Percentiles rank a stretch among this genome's conserved stretches.
phyloP scores from a whole-genome alignment of 345 rosid genomes.

The Populus deltoides region DNA sequence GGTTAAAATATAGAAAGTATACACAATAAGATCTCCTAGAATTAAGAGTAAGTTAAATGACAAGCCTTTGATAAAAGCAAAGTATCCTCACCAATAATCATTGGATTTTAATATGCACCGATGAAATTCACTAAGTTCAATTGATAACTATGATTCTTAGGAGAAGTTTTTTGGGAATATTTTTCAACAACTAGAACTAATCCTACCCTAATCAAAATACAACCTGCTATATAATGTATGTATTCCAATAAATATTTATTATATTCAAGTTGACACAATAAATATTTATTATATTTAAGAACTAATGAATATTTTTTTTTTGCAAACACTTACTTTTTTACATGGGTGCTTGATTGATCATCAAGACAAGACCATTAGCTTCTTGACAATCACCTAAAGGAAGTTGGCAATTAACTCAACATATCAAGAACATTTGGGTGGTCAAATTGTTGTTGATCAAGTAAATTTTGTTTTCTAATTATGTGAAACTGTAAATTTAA shows the following conservation, averaged over 20 bases:
- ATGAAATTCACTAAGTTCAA: no score
- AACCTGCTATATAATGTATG: not conserved
- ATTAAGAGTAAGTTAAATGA: no score
- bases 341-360: conserved; percentile 8
- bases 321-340: no score
- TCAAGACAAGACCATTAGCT: conserved; percentile 12
- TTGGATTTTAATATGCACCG: no score
- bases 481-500: not conserved
- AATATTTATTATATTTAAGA: not conserved
- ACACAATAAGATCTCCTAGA: no score
- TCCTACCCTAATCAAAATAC: not conserved
- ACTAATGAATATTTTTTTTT: not conserved
- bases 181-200: no score
- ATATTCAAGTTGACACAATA: not conserved
- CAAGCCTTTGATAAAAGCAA: no score
- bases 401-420: conserved; percentile 19
- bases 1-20: no score
- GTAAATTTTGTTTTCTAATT: not conserved
- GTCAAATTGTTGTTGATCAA: conserved; percentile 14
- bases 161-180: no score
- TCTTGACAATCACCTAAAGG: conserved; percentile 2
- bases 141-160: not conserved
- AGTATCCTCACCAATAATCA: no score
- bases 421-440: not conserved
- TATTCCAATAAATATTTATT: not conserved